These are phyloP conservation scores for Termitomyces eurrhizus DNA, from an alignment of 768 basidiomycete genomes.

Conservation along the genomic window DNA sequence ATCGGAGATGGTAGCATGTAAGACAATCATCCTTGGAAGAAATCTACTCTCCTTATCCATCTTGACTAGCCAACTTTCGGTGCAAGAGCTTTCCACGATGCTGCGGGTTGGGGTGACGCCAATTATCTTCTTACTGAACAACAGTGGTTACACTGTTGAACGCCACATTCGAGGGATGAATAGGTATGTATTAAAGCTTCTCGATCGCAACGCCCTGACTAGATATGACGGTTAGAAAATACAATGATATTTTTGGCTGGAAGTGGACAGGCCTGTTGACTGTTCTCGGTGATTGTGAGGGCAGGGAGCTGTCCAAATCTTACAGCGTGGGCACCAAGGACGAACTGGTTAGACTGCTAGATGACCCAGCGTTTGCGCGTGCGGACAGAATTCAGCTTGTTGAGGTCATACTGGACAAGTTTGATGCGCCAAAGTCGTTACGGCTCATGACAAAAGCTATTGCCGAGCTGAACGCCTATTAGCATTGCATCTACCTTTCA, in stretches of 20 bases:
- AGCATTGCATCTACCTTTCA: neutral
- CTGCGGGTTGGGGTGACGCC: constrained; percentile 68
- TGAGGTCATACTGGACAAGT: constrained; percentile 71
- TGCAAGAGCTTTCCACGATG: constrained; percentile 87
- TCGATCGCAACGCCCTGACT: neutral
- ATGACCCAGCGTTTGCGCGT: constrained; percentile 53
- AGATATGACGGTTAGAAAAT: constrained; percentile 43
- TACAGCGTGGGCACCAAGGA: constrained; percentile 63
- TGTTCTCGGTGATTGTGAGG: constrained; percentile 51
- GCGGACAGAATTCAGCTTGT: constrained; percentile 73
- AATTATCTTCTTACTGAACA: constrained; percentile 82
- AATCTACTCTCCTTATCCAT: neutral
- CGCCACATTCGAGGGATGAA: constrained; percentile 64
- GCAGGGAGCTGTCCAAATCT: constrained; percentile 45
- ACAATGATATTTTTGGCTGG: constrained; percentile 87
- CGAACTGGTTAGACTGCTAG: constrained; percentile 66
- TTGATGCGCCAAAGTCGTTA: constrained; percentile 69
- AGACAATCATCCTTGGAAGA: constrained; percentile 22
- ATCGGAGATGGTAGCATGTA: constrained; percentile 82
- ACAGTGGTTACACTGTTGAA: constrained; percentile 87
- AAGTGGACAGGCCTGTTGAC: constrained; percentile 62
- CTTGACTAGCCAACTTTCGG: constrained; percentile 57
- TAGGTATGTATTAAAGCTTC: constrained; percentile 27
- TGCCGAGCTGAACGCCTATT: constrained; percentile 45
- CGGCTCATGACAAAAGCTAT: constrained; percentile 52